A percentile compares a stretch with the other conserved stretches of the same genome.
These are phyloP conservation scores for Teunomyces funiuensis DNA, from an alignment of 805 yeast species.

Conservation along the genomic window DNA sequence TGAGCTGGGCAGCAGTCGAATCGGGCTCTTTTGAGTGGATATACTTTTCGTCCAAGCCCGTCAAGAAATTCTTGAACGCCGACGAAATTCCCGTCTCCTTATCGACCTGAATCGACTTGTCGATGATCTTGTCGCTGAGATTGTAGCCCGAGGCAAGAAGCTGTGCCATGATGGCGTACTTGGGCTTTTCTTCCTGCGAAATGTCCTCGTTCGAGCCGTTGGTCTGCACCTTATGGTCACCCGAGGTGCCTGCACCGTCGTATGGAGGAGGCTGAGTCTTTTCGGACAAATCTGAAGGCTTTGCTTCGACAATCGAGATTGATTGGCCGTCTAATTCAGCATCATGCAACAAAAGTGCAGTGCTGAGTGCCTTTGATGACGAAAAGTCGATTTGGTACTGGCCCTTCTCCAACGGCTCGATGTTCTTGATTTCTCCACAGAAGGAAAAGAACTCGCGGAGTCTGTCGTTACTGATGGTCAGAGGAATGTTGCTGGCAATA, in stretches of 20 bases:
- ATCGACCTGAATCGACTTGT: conserved; percentile 63
- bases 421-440: conserved; percentile 55
- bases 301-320: conserved; percentile 45
- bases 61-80: conserved; percentile 56
- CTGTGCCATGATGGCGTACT: conserved; percentile 72
- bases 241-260: conserved; percentile 1
- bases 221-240: conserved; percentile 23
- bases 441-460: conserved; percentile 69
- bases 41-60: conserved; percentile 57
- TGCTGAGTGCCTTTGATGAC: conserved; percentile 59
- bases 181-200: conserved; percentile 76
- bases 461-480: conserved; percentile 48
- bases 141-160: conserved; percentile 72
- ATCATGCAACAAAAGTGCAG: conserved; percentile 69
- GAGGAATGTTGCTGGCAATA: conserved; percentile 57
- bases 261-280: conserved; percentile 17
- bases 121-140: conserved; percentile 59
- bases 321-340: conserved; percentile 66
- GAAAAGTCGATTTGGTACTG: conserved; percentile 54
- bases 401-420: conserved; percentile 29
- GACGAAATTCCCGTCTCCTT: conserved; percentile 59
- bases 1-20: conserved; percentile 32
- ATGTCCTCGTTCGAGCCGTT: conserved; percentile 44
- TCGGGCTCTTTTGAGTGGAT: conserved; percentile 56
- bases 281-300: neutral